Conservation (phyloP, 2,329 filamentous ascomycete species). For the Aureobasidium sp. region DNA sequence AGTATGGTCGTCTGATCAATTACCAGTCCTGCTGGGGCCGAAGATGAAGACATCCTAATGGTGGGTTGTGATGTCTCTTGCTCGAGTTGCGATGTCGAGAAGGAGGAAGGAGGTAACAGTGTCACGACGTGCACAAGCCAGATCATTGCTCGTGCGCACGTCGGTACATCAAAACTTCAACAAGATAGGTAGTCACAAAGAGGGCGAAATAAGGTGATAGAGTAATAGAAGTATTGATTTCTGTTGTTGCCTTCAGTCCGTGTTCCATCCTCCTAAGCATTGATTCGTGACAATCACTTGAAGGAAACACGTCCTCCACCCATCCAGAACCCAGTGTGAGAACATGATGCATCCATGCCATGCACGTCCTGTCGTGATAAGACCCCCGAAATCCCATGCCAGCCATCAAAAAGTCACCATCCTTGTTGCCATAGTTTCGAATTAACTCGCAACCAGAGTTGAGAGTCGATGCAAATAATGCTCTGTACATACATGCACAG, state of each 20-base stretch:
- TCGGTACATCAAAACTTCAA: neutral
- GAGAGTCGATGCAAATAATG: slow-evolving; percentile 6
- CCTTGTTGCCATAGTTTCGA: neutral
- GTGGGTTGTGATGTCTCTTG: neutral
- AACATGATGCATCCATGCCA: neutral
- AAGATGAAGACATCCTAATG: neutral
- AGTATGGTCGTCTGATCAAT: slow-evolving; percentile 44
- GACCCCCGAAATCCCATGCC: neutral
- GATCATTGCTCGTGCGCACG: neutral
- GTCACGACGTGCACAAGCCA: neutral
- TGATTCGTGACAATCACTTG: neutral
- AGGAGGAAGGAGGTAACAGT: neutral
- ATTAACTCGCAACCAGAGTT: slow-evolving; percentile 5
- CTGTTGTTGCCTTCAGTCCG: slow-evolving; percentile 4
- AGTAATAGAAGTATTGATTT: slow-evolving; percentile 5
- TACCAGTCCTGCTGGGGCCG: neutral
- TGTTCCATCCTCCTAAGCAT: neutral
- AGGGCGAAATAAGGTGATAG: neutral
- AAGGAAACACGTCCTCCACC: neutral
- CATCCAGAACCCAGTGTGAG: slow-evolving; percentile 2
- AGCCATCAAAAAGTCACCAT: neutral
- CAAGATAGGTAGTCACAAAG: neutral
- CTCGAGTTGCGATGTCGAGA: neutral
- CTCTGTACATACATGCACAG: neutral
- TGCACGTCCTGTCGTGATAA: neutral